These are phyloP conservation scores for Naematelia aurantialba DNA, from an alignment of 768 basidiomycete species.

Conservation along the genomic window DNA sequence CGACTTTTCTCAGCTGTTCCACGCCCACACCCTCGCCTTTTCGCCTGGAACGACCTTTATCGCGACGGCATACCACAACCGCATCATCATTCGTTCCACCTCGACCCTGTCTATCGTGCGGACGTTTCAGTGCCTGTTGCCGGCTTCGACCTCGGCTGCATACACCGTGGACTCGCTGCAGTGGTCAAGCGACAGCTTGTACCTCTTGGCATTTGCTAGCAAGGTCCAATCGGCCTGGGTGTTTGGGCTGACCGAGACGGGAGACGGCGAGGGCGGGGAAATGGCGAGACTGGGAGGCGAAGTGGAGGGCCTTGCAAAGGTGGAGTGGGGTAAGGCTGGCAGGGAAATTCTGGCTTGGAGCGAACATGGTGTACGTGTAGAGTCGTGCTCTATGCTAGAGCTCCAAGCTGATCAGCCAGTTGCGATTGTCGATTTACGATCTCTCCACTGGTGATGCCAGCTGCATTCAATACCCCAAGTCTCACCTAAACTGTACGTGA, in stretches of 20 bases:
- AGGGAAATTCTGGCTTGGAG: constrained; percentile 82
- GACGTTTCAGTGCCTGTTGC: constrained; percentile 62
- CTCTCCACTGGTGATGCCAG: constrained; percentile 68
- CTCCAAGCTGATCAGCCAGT: constrained; percentile 53
- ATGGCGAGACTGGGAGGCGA: constrained; percentile 35
- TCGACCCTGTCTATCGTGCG: constrained; percentile 78
- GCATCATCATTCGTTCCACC: constrained; percentile 76
- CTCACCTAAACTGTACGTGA: constrained; percentile 57
- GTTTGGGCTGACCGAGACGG: constrained; percentile 73
- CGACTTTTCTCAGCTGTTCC: constrained; percentile 42
- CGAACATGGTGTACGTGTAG: constrained; percentile 79
- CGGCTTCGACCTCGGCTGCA: not conserved
- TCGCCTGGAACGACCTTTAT: constrained; percentile 85
- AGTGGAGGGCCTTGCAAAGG: constrained; percentile 76
- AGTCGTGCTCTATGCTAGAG: constrained; percentile 2
- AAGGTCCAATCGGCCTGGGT: constrained; percentile 68
- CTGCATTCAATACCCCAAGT: constrained; percentile 79
- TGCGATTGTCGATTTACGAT: constrained; percentile 83
- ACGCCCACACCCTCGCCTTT: constrained; percentile 54
- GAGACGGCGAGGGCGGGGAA: constrained; percentile 43
- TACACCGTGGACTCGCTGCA: constrained; percentile 66
- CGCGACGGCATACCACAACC: constrained; percentile 71
- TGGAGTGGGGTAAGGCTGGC: constrained; percentile 87
- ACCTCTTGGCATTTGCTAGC: constrained; percentile 74
- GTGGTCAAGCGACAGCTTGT: constrained; percentile 87